A percentile compares a stretch with the other conserved stretches of the same genome.
Evolutionary conservation across 331 rosid species (phyloP).

Genomic region (Prunus yedoensis): DNA sequence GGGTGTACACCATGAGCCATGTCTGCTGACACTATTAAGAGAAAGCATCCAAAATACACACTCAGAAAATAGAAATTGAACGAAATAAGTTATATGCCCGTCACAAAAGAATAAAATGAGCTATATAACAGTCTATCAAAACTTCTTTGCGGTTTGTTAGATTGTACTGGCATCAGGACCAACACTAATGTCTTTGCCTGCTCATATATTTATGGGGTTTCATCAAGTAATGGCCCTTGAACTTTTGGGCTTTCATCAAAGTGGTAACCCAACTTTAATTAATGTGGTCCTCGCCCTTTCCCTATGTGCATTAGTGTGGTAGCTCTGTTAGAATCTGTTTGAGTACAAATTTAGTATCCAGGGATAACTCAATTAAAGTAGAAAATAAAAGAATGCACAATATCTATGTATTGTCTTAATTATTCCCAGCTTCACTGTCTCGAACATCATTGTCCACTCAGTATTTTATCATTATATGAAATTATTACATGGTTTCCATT

Average conservation of each 20-base stretch:
- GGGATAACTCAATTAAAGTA: neutral
- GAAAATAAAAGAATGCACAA: no score
- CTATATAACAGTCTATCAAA: neutral
- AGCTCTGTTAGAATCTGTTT: neutral
- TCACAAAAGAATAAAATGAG: neutral
- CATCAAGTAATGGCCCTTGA: neutral
- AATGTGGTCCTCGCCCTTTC: neutral
- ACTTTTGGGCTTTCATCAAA: neutral
- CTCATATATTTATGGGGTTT: neutral
- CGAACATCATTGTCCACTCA: neutral
- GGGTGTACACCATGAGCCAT: conserved; percentile 99
- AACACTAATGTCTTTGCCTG: neutral
- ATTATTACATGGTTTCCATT: neutral
- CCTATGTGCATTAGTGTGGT: neutral
- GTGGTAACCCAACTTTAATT: neutral
- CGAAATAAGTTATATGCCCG: neutral
- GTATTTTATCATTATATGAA: neutral
- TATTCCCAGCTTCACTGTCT: neutral
- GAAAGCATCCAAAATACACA: conserved; percentile 28
- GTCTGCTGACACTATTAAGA: conserved; percentile 79
- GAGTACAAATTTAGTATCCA: neutral
- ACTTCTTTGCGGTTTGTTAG: no score
- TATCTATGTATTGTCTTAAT: neutral
- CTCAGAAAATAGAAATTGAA: conserved; percentile 19
- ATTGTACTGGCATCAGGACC: neutral